phyloP scores from a whole-genome alignment of 1,139 yeast species.

The Candida sp. region DNA sequence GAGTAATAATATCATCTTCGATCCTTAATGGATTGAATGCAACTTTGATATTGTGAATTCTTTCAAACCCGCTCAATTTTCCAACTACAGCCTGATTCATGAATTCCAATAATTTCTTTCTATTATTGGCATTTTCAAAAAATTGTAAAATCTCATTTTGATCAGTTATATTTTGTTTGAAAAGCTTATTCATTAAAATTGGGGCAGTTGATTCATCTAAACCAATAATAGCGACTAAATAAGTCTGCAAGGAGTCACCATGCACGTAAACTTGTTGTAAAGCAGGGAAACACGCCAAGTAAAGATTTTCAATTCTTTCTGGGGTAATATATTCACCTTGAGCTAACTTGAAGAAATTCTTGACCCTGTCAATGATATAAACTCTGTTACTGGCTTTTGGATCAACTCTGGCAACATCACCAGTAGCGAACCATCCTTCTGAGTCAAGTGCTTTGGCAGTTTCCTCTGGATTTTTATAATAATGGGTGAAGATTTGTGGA shows the following conservation, averaged over 20 bases:
- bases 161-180: slow-evolving; percentile 12
- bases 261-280: slow-evolving; percentile 38
- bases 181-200: slow-evolving; percentile 15
- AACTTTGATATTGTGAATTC: slow-evolving; percentile 56
- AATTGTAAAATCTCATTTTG: slow-evolving; percentile 23
- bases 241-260: slow-evolving; percentile 62
- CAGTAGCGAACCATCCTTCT: slow-evolving; percentile 50
- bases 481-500: slow-evolving; percentile 33
- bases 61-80: slow-evolving; percentile 51
- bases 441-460: slow-evolving; percentile 45
- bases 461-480: slow-evolving; percentile 38
- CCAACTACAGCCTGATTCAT: slow-evolving; percentile 25
- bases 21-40: slow-evolving; percentile 65
- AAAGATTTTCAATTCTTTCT: slow-evolving; percentile 38
- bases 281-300: slow-evolving; percentile 29
- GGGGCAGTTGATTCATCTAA: slow-evolving; percentile 28
- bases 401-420: slow-evolving; percentile 35
- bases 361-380: slow-evolving; percentile 39
- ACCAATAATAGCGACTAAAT: slow-evolving; percentile 63
- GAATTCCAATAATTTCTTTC: slow-evolving; percentile 21
- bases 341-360: slow-evolving; percentile 42
- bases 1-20: slow-evolving; percentile 65
- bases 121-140: slow-evolving; percentile 24
- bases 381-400: slow-evolving; percentile 34
- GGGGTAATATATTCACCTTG: slow-evolving; percentile 47